Percentiles rank a stretch among this genome's conserved stretches.
Conservation (phyloP, 306 rosid genomes). For the Prunus campanulata region DNA sequence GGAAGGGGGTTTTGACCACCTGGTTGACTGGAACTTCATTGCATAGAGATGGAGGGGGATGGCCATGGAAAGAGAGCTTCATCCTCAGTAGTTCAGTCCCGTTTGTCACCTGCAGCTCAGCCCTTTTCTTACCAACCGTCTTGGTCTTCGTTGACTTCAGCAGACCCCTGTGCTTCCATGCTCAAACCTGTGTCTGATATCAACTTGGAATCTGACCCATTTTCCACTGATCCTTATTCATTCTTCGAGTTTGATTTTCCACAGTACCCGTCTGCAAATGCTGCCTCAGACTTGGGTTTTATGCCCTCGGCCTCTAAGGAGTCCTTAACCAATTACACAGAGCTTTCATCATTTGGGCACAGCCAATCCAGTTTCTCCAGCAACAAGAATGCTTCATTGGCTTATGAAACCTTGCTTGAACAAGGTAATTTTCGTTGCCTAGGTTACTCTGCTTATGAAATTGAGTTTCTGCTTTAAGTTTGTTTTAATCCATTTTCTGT, state of each 20-base stretch:
- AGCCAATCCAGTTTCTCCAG: constrained; percentile 9
- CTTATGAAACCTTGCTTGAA: constrained; percentile 18
- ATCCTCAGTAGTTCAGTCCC: constrained; percentile 24
- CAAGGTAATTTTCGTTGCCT: constrained; percentile 33
- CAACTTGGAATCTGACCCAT: constrained; percentile 19
- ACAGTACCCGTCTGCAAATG: constrained; percentile 23
- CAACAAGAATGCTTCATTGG: constrained; percentile 25
- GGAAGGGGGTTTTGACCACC: not conserved
- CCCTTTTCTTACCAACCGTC: constrained; percentile 38
- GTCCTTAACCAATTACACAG: constrained; percentile 17
- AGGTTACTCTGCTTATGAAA: not conserved
- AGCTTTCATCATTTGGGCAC: constrained; percentile 23
- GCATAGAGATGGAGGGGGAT: constrained; percentile 15
- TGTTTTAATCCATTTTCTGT: not conserved
- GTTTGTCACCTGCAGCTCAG: constrained; percentile 62
- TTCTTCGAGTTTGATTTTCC: constrained; percentile 8
- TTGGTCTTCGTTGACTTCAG: constrained; percentile 14
- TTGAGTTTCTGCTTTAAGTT: constrained; percentile 3
- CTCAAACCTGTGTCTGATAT: constrained; percentile 29
- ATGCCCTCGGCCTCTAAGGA: not conserved
- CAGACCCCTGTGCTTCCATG: constrained; percentile 38
- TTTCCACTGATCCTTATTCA: too few relatives aligned
- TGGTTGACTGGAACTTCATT: not conserved
- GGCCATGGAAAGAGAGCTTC: constrained; percentile 15
- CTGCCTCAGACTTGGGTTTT: constrained; percentile 16